These are phyloP conservation scores for Taphrina wiesneri DNA, from an alignment of 1,139 yeast species.

Conservation along the genomic window DNA sequence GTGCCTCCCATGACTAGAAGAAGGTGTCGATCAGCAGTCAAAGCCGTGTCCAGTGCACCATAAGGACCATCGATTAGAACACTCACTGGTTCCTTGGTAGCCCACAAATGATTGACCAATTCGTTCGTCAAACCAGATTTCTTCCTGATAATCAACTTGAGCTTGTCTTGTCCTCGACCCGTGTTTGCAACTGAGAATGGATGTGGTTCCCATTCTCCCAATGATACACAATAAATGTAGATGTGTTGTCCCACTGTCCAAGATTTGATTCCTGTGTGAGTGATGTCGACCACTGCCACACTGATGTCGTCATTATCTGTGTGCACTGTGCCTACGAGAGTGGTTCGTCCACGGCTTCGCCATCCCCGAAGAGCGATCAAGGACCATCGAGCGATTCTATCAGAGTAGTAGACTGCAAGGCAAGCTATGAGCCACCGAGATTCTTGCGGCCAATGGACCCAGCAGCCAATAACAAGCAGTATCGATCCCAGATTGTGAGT, in stretches of 20 bases:
- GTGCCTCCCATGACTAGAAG: constrained; percentile 8
- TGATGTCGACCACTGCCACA: constrained; percentile 37
- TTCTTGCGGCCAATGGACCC: constrained; percentile 28
- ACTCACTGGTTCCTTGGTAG: background rate
- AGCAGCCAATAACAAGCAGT: constrained; percentile 21
- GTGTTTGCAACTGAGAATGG: constrained; percentile 59
- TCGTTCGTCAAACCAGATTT: constrained; percentile 13
- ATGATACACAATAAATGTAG: constrained; percentile 55
- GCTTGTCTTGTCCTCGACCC: constrained; percentile 31
- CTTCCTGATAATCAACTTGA: constrained; percentile 1
- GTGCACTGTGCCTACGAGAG: constrained; percentile 43
- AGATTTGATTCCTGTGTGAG: constrained; percentile 45
- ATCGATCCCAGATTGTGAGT: constrained; percentile 46
- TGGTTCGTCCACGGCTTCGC: constrained; percentile 43
- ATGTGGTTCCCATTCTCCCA: constrained; percentile 59
- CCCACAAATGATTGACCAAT: background rate
- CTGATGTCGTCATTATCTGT: constrained; percentile 36
- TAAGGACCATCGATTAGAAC: constrained; percentile 23
- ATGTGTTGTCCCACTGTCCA: constrained; percentile 59
- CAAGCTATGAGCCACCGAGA: constrained; percentile 16
- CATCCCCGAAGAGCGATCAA: background rate
- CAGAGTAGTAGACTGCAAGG: constrained; percentile 13
- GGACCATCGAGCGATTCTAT: background rate
- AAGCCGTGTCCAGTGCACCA: background rate
- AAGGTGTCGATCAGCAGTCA: background rate